These are phyloP conservation scores for Colletotrichum lentis DNA, from an alignment of 2,329 filamentous ascomycete genomes.

Conservation along the genomic window DNA sequence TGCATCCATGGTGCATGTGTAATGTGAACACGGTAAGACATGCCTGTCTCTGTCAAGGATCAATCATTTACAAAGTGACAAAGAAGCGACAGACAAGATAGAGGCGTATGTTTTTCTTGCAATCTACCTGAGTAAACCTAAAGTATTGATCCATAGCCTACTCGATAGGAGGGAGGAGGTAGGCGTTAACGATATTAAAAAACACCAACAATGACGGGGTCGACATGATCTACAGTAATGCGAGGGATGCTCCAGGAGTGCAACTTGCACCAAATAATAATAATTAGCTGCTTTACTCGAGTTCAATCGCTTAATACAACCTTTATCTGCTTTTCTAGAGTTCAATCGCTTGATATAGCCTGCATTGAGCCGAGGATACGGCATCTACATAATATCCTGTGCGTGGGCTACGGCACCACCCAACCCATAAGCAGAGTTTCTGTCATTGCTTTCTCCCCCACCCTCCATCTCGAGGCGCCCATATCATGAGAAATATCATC, in stretches of 20 bases:
- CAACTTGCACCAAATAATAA: constrained; percentile 17
- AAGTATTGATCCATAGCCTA: no score
- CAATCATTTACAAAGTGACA: no score
- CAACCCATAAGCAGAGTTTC: constrained; percentile 19
- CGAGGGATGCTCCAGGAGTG: constrained; percentile 29
- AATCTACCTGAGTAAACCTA: no score
- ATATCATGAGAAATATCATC: constrained; percentile 19
- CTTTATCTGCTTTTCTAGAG: constrained; percentile 28
- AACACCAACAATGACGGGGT: background rate
- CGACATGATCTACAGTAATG: background rate
- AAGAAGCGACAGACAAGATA: no score
- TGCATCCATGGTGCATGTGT: background rate
- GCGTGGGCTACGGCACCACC: constrained; percentile 1
- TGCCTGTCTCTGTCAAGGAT: no score
- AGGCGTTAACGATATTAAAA: no score
- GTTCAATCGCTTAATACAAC: constrained; percentile 20
- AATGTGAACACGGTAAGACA: background rate
- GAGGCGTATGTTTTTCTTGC: no score
- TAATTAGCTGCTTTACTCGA: constrained; percentile 32
- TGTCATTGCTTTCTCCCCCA: constrained; percentile 27
- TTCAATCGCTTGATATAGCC: constrained; percentile 21
- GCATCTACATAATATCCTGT: constrained; percentile 21
- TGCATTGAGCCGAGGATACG: constrained; percentile 1
- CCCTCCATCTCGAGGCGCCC: constrained; percentile 16
- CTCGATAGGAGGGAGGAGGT: no score